Conservation (phyloP, 2,329 filamentous ascomycete species). For the Fusarium sp. region DNA sequence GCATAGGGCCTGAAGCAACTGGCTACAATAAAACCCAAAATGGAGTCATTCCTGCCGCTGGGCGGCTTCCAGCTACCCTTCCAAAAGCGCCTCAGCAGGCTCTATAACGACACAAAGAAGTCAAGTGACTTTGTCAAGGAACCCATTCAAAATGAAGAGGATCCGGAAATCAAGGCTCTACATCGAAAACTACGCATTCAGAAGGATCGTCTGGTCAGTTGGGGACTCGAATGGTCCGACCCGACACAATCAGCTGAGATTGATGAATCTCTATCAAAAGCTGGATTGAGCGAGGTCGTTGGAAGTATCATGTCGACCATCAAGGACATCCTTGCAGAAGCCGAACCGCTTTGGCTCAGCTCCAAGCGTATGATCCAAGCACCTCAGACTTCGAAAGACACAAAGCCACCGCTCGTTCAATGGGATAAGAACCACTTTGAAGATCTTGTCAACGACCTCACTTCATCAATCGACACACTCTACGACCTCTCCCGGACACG, state of each 20-base stretch:
- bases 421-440: conserved; percentile 83
- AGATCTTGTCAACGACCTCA: conserved; percentile 81
- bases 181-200: conserved; percentile 86
- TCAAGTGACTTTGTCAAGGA: conserved; percentile 81
- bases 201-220: conserved; percentile 83
- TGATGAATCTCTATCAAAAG: conserved; percentile 78
- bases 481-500: conserved; percentile 82
- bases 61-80: conserved; percentile 71
- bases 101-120: conserved; percentile 87
- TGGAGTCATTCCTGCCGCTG: conserved; percentile 68
- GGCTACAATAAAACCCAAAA: conserved; percentile 43
- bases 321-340: conserved; percentile 83
- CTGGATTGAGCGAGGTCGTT: conserved; percentile 82
- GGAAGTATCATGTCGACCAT: conserved; percentile 85
- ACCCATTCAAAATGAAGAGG: conserved; percentile 72
- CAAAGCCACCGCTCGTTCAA: conserved; percentile 70
- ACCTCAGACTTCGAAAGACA: conserved; percentile 63
- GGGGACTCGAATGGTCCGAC: conserved; percentile 87
- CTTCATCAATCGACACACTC: conserved; percentile 83
- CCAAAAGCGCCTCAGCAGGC: conserved; percentile 75
- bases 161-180: conserved; percentile 79
- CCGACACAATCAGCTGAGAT: conserved; percentile 79
- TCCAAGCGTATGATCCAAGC: conserved; percentile 64
- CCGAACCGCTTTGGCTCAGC: conserved; percentile 78
- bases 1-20: not conserved